A percentile compares a stretch with the other conserved stretches of the same genome.
Conservation (phyloP, 345 rosid genomes). For the Leavenworthia alabamica region DNA sequence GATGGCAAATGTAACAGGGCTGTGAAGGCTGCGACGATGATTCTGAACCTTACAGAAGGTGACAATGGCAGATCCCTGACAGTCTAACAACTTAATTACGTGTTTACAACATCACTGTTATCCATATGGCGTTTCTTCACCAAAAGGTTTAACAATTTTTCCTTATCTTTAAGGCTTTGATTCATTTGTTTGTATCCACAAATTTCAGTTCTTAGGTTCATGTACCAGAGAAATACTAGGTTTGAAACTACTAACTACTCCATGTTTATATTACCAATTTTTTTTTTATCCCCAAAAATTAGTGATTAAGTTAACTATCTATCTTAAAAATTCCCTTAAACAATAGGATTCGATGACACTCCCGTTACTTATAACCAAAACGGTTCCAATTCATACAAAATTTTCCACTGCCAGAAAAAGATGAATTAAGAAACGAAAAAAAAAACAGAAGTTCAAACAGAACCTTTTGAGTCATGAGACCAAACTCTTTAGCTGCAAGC, state of each 20-base stretch:
- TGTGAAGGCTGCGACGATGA: conserved; percentile 75
- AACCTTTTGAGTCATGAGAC: conserved; percentile 13
- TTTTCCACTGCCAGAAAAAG: background rate
- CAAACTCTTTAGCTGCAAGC: conserved; percentile 9
- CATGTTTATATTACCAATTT: too few relatives aligned
- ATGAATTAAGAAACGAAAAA: background rate
- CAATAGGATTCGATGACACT: too few relatives aligned
- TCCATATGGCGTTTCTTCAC: background rate
- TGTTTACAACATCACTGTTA: background rate
- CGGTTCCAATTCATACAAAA: too few relatives aligned
- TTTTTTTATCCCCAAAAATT: too few relatives aligned
- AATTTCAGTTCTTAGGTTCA: background rate
- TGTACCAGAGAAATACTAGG: conserved; percentile 3
- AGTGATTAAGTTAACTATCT: too few relatives aligned
- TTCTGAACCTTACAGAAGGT: conserved; percentile 72
- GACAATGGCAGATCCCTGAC: conserved; percentile 96
- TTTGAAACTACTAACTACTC: too few relatives aligned
- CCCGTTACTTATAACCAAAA: too few relatives aligned
- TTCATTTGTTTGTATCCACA: conserved; percentile 5
- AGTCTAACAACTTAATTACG: conserved; percentile 31
- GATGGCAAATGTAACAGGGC: conserved; percentile 45
- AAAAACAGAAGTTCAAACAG: conserved; percentile 7
- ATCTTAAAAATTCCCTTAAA: too few relatives aligned
- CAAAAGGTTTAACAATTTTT: background rate
- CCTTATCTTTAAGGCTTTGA: background rate